phyloP scores from a whole-genome alignment of 2,329 filamentous ascomycete species.

The Aspergillus ochraceus region DNA sequence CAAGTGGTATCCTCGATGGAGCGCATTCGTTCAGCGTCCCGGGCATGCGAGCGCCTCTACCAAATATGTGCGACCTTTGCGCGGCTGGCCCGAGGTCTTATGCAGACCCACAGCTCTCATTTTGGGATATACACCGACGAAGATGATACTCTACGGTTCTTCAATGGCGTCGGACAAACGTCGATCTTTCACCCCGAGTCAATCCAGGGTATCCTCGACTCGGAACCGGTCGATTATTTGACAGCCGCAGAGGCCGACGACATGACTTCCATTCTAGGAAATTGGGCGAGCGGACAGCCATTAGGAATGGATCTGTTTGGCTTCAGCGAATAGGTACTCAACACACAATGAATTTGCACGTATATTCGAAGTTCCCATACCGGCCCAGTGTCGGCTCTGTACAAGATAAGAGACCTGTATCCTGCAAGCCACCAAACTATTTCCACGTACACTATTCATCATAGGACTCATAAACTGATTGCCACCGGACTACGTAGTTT shows the following conservation, averaged over 20 bases:
- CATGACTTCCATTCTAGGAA: background rate
- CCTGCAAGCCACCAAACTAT: too few relatives aligned
- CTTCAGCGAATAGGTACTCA: background rate
- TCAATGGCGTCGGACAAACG: background rate
- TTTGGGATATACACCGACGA: conserved; percentile 13
- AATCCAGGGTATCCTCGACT: background rate
- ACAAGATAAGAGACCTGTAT: too few relatives aligned
- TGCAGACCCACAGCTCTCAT: conserved; percentile 8
- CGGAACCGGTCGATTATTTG: background rate
- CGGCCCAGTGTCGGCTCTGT: too few relatives aligned
- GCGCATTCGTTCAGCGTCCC: conserved; percentile 8
- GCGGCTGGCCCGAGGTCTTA: conserved; percentile 13
- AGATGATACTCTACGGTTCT: conserved; percentile 8
- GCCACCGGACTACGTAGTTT: too few relatives aligned
- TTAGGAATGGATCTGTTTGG: background rate
- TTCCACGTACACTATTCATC: too few relatives aligned
- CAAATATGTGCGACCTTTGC: conserved; percentile 17
- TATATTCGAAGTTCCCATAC: too few relatives aligned
- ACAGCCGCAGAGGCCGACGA: background rate
- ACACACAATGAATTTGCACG: too few relatives aligned
- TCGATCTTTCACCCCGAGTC: background rate
- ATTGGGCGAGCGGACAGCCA: background rate
- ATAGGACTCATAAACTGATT: too few relatives aligned
- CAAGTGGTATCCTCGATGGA: conserved; percentile 17
- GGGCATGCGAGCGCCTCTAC: conserved; percentile 12